phyloP scores from a whole-genome alignment of 352 stramenopile genomes.

The Globisporangium emineosum region DNA sequence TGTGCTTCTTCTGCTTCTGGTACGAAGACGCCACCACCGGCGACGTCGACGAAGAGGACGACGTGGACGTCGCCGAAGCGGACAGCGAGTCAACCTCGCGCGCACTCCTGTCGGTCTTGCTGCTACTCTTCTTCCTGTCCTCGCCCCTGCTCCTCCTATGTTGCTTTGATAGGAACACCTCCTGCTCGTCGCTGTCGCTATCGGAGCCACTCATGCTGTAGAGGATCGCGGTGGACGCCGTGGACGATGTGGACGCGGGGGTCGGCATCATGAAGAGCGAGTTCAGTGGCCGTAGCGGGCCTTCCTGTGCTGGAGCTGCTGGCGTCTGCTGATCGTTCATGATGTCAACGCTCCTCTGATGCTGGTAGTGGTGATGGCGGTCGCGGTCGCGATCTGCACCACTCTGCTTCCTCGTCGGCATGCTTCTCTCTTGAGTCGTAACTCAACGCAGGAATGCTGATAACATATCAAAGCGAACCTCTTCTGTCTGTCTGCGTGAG shows the following conservation, averaged over 20 bases:
- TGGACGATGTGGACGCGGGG: constrained; percentile 11
- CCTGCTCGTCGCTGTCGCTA: constrained; percentile 10
- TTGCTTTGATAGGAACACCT: constrained; percentile 5
- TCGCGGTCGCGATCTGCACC: background rate
- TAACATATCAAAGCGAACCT: background rate
- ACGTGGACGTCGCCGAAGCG: background rate
- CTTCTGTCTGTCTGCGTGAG: background rate
- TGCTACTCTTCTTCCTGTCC: background rate
- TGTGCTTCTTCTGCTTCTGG: background rate
- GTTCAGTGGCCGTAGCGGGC: background rate
- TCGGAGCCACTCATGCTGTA: constrained; percentile 10
- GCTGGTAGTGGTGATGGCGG: background rate
- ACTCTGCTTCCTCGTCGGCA: background rate
- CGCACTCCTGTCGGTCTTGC: background rate
- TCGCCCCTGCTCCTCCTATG: background rate
- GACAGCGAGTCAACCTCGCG: background rate
- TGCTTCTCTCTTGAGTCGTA: background rate
- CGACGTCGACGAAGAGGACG: constrained; percentile 1
- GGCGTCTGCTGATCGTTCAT: background rate
- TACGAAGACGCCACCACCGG: background rate
- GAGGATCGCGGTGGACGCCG: constrained; percentile 9
- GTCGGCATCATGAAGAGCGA: constrained; percentile 11
- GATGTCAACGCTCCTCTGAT: background rate
- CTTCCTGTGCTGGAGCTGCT: background rate
- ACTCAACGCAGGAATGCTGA: background rate